These are phyloP conservation scores for Entomortierella chlamydospora DNA, from an alignment of 192 early-diverging fungal genomes.

Conservation along the genomic window DNA sequence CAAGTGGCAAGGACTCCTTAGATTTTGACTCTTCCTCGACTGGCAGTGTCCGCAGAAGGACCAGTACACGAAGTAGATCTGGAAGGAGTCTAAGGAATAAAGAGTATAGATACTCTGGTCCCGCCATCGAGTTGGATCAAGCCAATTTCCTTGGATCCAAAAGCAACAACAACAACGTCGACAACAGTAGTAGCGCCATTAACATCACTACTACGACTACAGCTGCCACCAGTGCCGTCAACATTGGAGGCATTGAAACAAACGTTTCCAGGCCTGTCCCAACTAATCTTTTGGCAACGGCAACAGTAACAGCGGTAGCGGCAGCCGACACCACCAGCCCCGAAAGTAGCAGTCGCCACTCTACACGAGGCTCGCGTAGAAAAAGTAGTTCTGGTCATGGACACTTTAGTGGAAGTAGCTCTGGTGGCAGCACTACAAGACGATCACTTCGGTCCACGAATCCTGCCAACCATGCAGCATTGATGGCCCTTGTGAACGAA, in stretches of 20 bases:
- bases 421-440: constrained; percentile 21
- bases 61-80: constrained; percentile 3
- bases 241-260: not conserved
- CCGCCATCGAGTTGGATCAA: constrained; percentile 37
- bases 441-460: constrained; percentile 40
- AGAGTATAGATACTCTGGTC: constrained; percentile 17
- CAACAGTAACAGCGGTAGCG: not conserved
- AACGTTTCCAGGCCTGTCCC: not conserved
- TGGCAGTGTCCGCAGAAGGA: not conserved
- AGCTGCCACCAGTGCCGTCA: not conserved
- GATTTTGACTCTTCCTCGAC: not conserved
- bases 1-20: not conserved
- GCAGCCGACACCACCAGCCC: not conserved
- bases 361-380: not conserved
- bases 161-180: not conserved
- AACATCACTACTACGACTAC: not conserved
- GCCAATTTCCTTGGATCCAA: not conserved
- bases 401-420: constrained; percentile 19
- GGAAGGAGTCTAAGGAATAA: constrained; percentile 7
- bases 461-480: constrained; percentile 34
- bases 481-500: constrained; percentile 49
- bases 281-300: too few relatives aligned
- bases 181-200: not conserved
- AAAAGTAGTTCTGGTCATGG: constrained; percentile 14
- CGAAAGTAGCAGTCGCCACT: not conserved